Evolutionary conservation across 176 grass and related monocot species (phyloP).

Genomic region (Oropetium thomaeum): DNA sequence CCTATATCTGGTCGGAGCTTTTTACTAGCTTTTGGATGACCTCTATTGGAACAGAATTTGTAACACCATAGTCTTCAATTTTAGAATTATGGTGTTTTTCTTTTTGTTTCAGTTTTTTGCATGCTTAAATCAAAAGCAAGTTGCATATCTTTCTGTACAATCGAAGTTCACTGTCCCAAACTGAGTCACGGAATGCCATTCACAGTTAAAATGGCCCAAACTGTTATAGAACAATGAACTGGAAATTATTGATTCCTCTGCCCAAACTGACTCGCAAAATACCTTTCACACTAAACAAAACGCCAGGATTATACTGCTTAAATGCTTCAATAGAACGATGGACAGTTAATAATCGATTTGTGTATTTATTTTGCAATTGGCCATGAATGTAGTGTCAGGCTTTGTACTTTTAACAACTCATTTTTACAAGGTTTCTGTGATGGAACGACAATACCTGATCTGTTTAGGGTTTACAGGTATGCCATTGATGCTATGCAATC

Average conservation of each 20-base stretch:
- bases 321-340: constrained; percentile 1
- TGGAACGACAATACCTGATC: constrained; percentile 15
- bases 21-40: neutral
- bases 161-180: neutral
- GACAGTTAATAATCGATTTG: constrained; percentile 12
- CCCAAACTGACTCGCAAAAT: neutral
- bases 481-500: constrained; percentile 95
- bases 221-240: neutral
- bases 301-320: neutral
- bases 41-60: neutral
- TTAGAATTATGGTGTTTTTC: neutral
- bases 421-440: constrained; percentile 17
- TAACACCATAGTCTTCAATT: neutral
- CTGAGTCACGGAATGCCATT: neutral
- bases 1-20: neutral
- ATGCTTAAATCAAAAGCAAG: neutral
- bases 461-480: constrained; percentile 60
- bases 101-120: neutral
- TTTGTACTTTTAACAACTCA: constrained; percentile 17
- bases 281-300: neutral
- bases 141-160: neutral
- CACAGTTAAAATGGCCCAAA: no score
- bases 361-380: constrained; percentile 12
- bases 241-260: neutral
- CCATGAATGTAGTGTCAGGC: neutral